Evolutionary conservation across 768 basidiomycete genomes (phyloP), one percentile per base, ranked within the genome.

Genomic region (Megacollybia marginata): DNA sequence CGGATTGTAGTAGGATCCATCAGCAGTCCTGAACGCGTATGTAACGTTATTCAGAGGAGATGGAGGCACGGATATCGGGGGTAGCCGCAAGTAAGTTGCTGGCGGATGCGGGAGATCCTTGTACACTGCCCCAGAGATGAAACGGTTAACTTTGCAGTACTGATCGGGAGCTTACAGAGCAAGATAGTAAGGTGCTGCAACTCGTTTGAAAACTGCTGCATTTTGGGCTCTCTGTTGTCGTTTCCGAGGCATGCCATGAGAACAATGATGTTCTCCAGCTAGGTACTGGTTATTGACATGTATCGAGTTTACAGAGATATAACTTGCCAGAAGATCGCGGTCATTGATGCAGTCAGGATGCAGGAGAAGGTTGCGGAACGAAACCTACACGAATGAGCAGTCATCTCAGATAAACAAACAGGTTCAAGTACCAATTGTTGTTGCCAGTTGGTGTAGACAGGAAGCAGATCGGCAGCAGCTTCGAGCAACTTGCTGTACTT

Each of bases 81-180:
- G 62, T 5, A 57, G 48, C 42, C 57, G 48, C 35, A 85, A 65
- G 59, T 80, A 86, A 10, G 69, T 70, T 45, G 62, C 65, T 9
- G 85, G 82, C 5, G 88, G 88, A 54, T 88, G 88, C 3, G 87
- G 86, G 33, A 92, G 76, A 62, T 89, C 89, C 52, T 84, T 80
- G 71, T 83, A 89, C 38, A 89, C 84, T 85, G 62, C 31, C n/a
- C n/a, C 44, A 48, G 40, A 38, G 35, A 48, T 28, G 42, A 46
- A 52, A 50, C 23, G 48, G 18, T 34, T 42, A 13, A 9, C 48
- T 43, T 38, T 47, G 23, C 19, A 33, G 44, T 23, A 31, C n/a
- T 16, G 44, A 19, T 28, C 15, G n/a, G 11, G 9, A n/a, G 70
- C 83, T 59, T 59, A 87, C 86, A 68, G 44, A 82, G 62, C 48